Base-by-base conservation (phyloP, 805 yeast genomes). In the Isabelozyma pseudorhagii region DNA sequence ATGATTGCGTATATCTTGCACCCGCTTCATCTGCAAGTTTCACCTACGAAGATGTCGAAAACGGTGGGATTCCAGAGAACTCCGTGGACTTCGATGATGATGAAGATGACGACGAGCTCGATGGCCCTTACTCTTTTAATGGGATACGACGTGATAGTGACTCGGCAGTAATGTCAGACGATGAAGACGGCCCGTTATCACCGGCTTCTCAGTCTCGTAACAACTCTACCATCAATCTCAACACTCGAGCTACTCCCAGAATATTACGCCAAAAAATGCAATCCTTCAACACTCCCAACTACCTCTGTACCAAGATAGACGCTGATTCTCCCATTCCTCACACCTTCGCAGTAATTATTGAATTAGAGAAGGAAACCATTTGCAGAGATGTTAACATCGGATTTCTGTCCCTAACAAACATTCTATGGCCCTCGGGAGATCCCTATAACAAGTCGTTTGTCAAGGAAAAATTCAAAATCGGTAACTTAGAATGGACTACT, bases 351-450 rank as follows among this genome's bases (percentile, higher is more conserved):
- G 70, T 82, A 2, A 67, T 81, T 4, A 54, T 81, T 1, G 78
- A 80, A 46, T 55, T 80, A 0, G 58, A 64, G 21, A 75, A 71
- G 46, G 77, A 73, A 38, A 67, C 74, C 1, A 48, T 64, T 2
- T 59, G 77, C 3, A 65, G 72, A 21, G 67, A 65, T 38, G 58
- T 81, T 34, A 64, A 65, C 40, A 56, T 78, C 10, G 77, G 74
- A 46, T 66, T 82, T 46, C 71, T 67, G 48, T 73, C 83, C 1
- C 52, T 64, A 4, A 72, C 77, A 6, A 68, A 72, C 46, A 69
- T 80, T 3, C 63, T 73, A 49, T 82, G 87, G 87, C 81, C 81
- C 4, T 67, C 72, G 38, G 81, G 80, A 9, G 80, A 81, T 13
- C 80, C 81, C 1, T 77, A 77, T 40, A 72, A 75, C 46, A 74